These are phyloP conservation scores for Phytophthora niederhauseri DNA, from an alignment of 352 stramenopile genomes.

Conservation along the genomic window DNA sequence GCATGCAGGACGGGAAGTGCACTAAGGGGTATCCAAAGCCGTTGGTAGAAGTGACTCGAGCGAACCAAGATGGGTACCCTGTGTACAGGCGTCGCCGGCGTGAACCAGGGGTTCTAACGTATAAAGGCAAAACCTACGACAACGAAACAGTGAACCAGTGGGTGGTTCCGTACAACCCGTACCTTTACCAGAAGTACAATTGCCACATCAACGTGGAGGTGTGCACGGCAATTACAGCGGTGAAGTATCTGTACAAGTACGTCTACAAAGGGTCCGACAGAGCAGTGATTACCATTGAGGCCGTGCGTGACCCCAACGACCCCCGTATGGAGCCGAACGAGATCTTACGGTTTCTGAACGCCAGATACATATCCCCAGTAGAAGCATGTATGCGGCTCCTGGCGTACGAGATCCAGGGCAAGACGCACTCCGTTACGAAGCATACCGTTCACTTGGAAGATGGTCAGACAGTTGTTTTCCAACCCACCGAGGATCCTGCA, in stretches of 20 bases:
- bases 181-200: not conserved
- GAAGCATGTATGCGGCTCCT: not conserved
- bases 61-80: not conserved
- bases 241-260: not conserved
- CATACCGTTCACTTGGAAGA: conserved; percentile 11
- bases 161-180: not conserved
- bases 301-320: not conserved
- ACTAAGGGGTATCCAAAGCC: not conserved
- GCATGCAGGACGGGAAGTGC: not conserved
- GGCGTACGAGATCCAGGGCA: not conserved
- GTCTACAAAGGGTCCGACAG: too few relatives aligned
- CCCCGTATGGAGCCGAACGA: not conserved
- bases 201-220: not conserved
- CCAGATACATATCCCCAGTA: not conserved
- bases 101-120: not conserved
- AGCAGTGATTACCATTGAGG: not conserved
- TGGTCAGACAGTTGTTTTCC: not conserved
- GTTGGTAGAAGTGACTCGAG: not conserved
- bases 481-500: not conserved
- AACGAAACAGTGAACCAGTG: not conserved
- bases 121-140: not conserved
- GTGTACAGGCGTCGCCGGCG: not conserved
- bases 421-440: conserved; percentile 14
- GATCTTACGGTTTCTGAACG: not conserved
- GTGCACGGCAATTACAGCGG: not conserved